These are phyloP conservation scores for Eimeria necatrix DNA, from an alignment of 169 alveolate species.

Conservation along the genomic window DNA sequence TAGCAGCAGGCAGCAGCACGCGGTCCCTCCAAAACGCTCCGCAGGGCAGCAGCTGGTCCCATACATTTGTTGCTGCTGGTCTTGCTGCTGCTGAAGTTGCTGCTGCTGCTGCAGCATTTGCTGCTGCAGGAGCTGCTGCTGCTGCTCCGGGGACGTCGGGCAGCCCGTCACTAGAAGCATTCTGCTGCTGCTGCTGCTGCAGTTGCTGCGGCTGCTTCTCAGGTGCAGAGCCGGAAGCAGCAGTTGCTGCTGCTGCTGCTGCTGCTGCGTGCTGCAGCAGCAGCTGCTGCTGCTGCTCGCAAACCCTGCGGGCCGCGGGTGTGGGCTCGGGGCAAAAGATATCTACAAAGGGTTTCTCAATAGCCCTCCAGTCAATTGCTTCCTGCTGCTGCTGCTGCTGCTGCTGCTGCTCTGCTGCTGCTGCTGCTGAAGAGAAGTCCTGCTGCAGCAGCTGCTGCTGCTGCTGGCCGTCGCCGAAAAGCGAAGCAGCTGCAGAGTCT, in stretches of 20 bases:
- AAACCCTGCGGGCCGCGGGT: neutral
- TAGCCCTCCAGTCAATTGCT: neutral
- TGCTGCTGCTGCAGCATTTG: neutral
- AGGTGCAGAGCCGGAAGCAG: too few relatives aligned
- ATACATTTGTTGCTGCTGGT: neutral
- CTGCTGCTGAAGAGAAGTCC: conserved; percentile 19
- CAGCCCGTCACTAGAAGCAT: neutral
- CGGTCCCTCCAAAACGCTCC: conserved; percentile 26
- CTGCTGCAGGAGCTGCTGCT: neutral
- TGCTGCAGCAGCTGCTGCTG: conserved; percentile 4
- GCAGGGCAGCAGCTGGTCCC: conserved; percentile 43
- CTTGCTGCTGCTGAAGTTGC: neutral
- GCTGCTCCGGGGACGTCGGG: neutral
- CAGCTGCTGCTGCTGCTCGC: conserved; percentile 34
- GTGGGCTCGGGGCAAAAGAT: neutral
- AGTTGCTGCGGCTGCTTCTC: neutral
- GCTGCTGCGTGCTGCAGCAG: conserved; percentile 42
- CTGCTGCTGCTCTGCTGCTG: too few relatives aligned
- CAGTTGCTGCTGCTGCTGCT: conserved; percentile 3
- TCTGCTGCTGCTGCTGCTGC: conserved; percentile 36
- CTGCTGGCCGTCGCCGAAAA: neutral
- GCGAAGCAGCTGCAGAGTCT: neutral
- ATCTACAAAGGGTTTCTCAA: conserved; percentile 1
- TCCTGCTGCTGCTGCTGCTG: too few relatives aligned
- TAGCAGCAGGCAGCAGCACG: conserved; percentile 41